Conservation (phyloP, 805 yeast genomes). For the Maudiozyma saulgeensis region DNA sequence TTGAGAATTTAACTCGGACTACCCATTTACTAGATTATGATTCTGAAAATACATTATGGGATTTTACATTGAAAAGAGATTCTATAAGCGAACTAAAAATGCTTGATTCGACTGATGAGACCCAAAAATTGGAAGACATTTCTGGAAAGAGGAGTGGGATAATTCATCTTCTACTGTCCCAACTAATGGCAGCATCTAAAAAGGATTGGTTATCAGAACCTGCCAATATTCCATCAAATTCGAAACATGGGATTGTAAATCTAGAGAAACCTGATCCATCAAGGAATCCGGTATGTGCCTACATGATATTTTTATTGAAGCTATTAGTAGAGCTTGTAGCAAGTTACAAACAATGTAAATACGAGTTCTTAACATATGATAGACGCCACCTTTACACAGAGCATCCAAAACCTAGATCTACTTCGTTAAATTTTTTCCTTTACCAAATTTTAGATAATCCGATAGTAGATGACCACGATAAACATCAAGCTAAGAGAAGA, state of each 20-base stretch:
- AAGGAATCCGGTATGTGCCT: conserved; percentile 50
- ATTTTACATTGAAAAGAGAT: conserved; percentile 23
- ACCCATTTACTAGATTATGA: conserved; percentile 38
- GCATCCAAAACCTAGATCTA: conserved; percentile 56
- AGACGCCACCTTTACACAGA: conserved; percentile 39
- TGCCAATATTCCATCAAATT: conserved; percentile 12
- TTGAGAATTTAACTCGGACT: conserved; percentile 35
- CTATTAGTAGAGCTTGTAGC: conserved; percentile 59
- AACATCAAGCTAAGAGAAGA: conserved; percentile 38
- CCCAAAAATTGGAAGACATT: conserved; percentile 3
- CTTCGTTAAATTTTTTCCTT: conserved; percentile 66
- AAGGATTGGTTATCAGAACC: conserved; percentile 36
- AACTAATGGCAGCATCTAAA: conserved; percentile 45
- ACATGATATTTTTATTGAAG: conserved; percentile 60
- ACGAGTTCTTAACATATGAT: conserved; percentile 72
- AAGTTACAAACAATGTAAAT: conserved; percentile 72
- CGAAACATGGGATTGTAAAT: conserved; percentile 21
- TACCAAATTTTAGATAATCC: conserved; percentile 59
- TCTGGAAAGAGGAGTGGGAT: conserved; percentile 41
- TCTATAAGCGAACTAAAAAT: not conserved
- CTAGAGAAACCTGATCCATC: conserved; percentile 31
- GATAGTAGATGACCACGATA: conserved; percentile 30
- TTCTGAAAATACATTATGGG: conserved; percentile 26
- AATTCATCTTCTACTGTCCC: conserved; percentile 51
- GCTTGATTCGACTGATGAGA: conserved; percentile 10